Evolutionary conservation across 768 basidiomycete species (phyloP).

Genomic region (Tulasnella sp.): DNA sequence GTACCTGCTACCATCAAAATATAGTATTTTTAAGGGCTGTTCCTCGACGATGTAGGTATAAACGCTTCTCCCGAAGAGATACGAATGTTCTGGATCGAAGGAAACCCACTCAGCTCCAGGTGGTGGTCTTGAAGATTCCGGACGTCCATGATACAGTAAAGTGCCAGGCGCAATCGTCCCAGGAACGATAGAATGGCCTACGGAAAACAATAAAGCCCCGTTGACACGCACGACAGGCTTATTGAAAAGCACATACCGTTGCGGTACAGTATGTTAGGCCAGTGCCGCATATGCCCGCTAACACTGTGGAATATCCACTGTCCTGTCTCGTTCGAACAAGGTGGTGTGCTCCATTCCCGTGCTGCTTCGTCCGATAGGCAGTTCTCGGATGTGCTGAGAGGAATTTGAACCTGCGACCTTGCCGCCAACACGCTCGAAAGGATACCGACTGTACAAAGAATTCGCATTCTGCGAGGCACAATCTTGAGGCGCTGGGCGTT

Average conservation of each 20-base stretch:
- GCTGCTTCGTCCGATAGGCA: too few species aligned
- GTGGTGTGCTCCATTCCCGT: not conserved
- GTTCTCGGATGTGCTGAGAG: too few species aligned
- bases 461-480: too few species aligned
- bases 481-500: too few species aligned
- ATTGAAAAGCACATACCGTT: not conserved
- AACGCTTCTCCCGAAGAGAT: not conserved
- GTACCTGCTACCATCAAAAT: not conserved
- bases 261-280: not conserved
- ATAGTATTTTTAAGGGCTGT: not conserved
- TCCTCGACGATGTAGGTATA: not conserved
- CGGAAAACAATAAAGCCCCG: not conserved
- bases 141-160: not conserved
- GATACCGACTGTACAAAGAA: too few species aligned
- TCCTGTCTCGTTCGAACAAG: not conserved
- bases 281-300: not conserved
- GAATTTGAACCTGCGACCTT: too few species aligned
- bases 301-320: not conserved
- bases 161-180: not conserved
- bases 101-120: not conserved
- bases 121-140: not conserved
- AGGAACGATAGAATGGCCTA: not conserved
- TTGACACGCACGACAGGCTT: not conserved
- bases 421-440: too few species aligned
- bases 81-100: not conserved